Base-by-base conservation (phyloP, 768 basidiomycete species). In the Termitomyces sp. region DNA sequence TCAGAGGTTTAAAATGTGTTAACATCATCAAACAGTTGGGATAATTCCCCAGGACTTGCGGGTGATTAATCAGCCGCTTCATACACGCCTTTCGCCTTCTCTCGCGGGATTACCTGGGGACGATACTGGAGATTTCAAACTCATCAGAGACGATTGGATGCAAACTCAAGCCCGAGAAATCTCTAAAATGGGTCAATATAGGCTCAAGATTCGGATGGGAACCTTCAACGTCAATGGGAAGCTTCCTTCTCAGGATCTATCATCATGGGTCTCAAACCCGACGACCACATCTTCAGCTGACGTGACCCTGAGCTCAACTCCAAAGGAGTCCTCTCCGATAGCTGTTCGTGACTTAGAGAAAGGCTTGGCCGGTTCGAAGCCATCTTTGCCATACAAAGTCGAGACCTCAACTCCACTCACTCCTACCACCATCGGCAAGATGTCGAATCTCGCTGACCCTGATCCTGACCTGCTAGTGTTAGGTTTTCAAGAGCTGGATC, bases 181-280 rank as follows among this genome's bases (percentile, higher is more conserved):
- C 48, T 69, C 70, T 32, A 62, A 63, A 5, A 68, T 62, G 44
- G 73, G 71, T n/a, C 64, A 62, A 43, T 58, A 66, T 36, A 57
- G 56, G 42, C 57, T 80, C n/a, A 71, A 61, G 70, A 64, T 92
- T 46, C 84, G 88, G 6, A 56, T 88, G 16, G 89, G 91, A 20
- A 89, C 88, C 0, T 94, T 93, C 73, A 94, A 94, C 60, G 90
- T 93, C 43, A 91, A 91, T 60, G 90, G 89, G 1, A 85, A 84
- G 62, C 60, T 80, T 35, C 88, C 91, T 0, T 83, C 85, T 2
- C 85, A 88, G 58, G 87, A 90, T 63, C 69, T 93, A 9, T 80
- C 81, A 5, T 66, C 78, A 3, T 92, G 90, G 89, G 62, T 90
- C 29, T 71, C 79, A 40, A 66, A 72, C 42, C 60, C 51, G 40